Percentiles rank a stretch among this genome's conserved stretches.
Conservation (phyloP, 2,329 filamentous ascomycete genomes). For the Shiraia bambusicola region DNA sequence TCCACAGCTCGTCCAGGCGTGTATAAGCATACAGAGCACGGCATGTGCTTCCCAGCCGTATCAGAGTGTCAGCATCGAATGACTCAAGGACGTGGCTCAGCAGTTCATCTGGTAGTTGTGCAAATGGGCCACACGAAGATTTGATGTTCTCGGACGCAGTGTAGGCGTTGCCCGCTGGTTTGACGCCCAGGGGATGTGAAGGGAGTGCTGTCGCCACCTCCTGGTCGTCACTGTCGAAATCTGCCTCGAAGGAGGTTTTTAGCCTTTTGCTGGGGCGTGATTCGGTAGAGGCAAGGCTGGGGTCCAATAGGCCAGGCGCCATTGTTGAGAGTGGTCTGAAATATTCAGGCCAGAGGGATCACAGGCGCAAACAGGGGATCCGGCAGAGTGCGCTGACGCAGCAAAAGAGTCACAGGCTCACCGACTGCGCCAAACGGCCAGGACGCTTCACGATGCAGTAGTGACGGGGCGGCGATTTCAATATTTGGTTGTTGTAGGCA, state of each 20-base stretch:
- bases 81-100: conserved; percentile 73
- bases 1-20: conserved; percentile 85
- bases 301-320: conserved; percentile 38
- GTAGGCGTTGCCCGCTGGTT: conserved; percentile 82
- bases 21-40: conserved; percentile 85
- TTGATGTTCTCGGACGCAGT: conserved; percentile 68
- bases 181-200: conserved; percentile 78
- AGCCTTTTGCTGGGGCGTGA: conserved; percentile 40
- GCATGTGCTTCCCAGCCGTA: conserved; percentile 73
- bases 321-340: conserved; percentile 20
- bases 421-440: no score
- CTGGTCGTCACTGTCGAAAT: conserved; percentile 22
- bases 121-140: conserved; percentile 64
- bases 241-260: conserved; percentile 29
- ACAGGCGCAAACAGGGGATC: conserved; percentile 8
- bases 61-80: conserved; percentile 64
- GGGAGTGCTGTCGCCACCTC: conserved; percentile 62
- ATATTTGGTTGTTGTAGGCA: no score
- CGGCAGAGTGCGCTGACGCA: conserved; percentile 5
- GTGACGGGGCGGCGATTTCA: conserved; percentile 12
- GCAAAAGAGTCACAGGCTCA: conserved; percentile 16
- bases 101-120: conserved; percentile 75
- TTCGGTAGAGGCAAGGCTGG: conserved; percentile 25
- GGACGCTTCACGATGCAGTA: conserved; percentile 5
- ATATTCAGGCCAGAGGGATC: conserved; percentile 7